Evolutionary conservation across 2,329 filamentous ascomycete genomes (phyloP), one percentile per base, ranked within the genome.

Genomic region (Penicillium capsulatum): DNA sequence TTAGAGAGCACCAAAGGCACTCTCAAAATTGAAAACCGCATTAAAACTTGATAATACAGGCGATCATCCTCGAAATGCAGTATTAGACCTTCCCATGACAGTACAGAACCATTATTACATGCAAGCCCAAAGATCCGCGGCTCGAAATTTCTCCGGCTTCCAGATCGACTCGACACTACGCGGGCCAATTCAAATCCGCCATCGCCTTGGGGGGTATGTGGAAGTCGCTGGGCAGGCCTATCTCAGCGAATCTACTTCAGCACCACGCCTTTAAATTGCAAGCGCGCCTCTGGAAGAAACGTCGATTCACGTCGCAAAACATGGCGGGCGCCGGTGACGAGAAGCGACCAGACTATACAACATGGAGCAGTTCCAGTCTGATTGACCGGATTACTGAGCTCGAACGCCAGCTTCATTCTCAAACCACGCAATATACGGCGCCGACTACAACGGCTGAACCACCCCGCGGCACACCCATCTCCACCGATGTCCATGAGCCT

Each of bases 331-430:
- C 38, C 29, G 38, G 36, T 36, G 30, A 44, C 31, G 37, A 48
- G 17, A 36, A 31, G 20, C 36, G 46, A 26, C 45, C 57, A 26
- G 67, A 75, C 51, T 90, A 90, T 66, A 72, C 72, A 28, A 73
- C 71, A 48, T 90, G 84, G 84, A 81, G 76, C 38, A 80, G 79
- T 47, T 73, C 80, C 27, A 78, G 78, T 31, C 77, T 92, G 26
- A 76, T 92, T 30, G 68, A 77, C 49, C 76, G 83, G 28, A 80
- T 94, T 31, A 75, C 72, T 11, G 69, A 77, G 36, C 72, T 92
- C 5, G 87, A 94, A 62, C 61, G 71, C 3, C 75, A 86, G 56
- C 66, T 89, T 10, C 73, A 76, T 37, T 66, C 59, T n/a, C 71
- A 73, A 31, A 73, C 67, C 16, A 48, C 64, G 11, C 65, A 55